These are phyloP conservation scores for Dimocarpus longan DNA, from an alignment of 345 rosid species.

Conservation along the genomic window DNA sequence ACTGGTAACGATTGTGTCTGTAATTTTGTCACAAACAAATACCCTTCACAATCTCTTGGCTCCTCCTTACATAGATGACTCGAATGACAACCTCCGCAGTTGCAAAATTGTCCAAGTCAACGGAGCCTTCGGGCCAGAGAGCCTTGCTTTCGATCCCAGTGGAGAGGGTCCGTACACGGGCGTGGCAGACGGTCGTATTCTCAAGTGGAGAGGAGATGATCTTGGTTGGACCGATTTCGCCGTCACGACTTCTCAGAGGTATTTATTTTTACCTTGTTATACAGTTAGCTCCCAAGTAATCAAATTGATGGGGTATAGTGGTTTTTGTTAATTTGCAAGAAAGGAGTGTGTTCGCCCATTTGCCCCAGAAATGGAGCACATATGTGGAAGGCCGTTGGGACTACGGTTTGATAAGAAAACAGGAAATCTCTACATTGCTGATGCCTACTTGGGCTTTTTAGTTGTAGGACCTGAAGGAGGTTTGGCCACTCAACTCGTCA, in stretches of 20 bases:
- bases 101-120: conserved; percentile 38
- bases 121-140: conserved; percentile 75
- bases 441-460: conserved; percentile 71
- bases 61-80: conserved; percentile 43
- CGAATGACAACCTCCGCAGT: conserved; percentile 39
- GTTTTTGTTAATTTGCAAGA: conserved; percentile 39
- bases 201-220: conserved; percentile 55
- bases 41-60: conserved; percentile 26
- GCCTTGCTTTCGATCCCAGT: conserved; percentile 54
- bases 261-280: neutral
- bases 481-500: conserved; percentile 49
- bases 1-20: conserved; percentile 25
- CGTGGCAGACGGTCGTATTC: conserved; percentile 64
- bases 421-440: conserved; percentile 78
- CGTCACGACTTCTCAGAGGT: conserved; percentile 55
- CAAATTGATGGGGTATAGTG: neutral
- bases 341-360: conserved; percentile 60
- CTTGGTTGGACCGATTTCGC: conserved; percentile 68
- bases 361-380: conserved; percentile 65
- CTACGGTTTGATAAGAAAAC: conserved; percentile 59
- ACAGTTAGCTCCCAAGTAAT: neutral
- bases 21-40: conserved; percentile 23
- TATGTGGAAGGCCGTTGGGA: conserved; percentile 83
- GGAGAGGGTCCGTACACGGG: conserved; percentile 73
- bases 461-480: conserved; percentile 74